Conservation (phyloP, 1,284 basidiomycete genomes). For the Microbotryum violaceum region DNA sequence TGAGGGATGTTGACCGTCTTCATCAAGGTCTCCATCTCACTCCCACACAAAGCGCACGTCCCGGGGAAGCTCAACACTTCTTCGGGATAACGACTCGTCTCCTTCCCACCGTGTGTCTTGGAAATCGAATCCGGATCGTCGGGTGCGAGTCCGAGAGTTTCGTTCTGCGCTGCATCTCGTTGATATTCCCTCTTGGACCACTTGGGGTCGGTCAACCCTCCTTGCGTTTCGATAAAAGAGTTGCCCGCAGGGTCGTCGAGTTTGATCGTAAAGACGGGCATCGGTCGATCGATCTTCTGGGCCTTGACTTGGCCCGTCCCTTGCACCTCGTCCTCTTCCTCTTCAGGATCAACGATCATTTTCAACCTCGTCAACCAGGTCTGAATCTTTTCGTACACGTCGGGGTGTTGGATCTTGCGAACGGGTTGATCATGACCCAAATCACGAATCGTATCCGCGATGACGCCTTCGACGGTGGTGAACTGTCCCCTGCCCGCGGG, state of each 20-base stretch:
- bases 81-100: slow-evolving; percentile 54
- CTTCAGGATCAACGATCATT: slow-evolving; percentile 60
- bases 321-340: slow-evolving; percentile 48
- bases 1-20: slow-evolving; percentile 96
- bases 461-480: slow-evolving; percentile 89
- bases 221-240: slow-evolving; percentile 79
- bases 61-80: slow-evolving; percentile 88
- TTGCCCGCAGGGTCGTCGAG: slow-evolving; percentile 93
- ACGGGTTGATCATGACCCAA: slow-evolving; percentile 77
- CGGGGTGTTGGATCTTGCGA: slow-evolving; percentile 72
- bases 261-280: slow-evolving; percentile 71
- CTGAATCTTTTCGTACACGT: slow-evolving; percentile 70
- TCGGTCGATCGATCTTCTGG: slow-evolving; percentile 32
- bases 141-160: slow-evolving; percentile 61
- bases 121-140: slow-evolving; percentile 25
- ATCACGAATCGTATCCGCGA: slow-evolving; percentile 78
- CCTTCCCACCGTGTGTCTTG: slow-evolving; percentile 8
- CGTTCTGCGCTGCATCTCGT: slow-evolving; percentile 76
- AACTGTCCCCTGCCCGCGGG: slow-evolving; percentile 77
- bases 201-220: slow-evolving; percentile 71
- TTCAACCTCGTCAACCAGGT: slow-evolving; percentile 60
- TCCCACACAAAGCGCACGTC: slow-evolving; percentile 80
- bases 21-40: slow-evolving; percentile 78
- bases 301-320: slow-evolving; percentile 38
- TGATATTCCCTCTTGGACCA: slow-evolving; percentile 87